Percentiles rank a stretch among this genome's conserved stretches.
Conservation (phyloP, 148 eudicot species). For the Rhododendron henanense region DNA sequence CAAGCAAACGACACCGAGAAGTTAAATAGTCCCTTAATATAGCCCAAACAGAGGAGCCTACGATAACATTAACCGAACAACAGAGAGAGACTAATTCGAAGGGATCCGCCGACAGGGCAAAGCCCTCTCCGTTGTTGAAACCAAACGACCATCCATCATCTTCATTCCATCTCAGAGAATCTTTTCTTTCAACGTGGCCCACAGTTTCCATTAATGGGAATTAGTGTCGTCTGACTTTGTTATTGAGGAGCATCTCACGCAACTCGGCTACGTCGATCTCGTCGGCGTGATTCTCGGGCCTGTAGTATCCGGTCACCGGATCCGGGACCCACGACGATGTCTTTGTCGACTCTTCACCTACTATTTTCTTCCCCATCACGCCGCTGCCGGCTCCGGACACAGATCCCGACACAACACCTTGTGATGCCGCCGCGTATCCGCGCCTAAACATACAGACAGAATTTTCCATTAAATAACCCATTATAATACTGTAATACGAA, state of each 20-base stretch:
- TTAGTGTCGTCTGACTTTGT: constrained; percentile 26
- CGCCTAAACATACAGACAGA: constrained; percentile 26
- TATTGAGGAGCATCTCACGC: constrained; percentile 48
- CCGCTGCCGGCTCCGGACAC: background rate
- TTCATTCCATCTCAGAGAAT: background rate
- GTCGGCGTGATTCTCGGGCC: constrained; percentile 57
- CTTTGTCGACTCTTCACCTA: constrained; percentile 17
- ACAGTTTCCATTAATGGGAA: background rate
- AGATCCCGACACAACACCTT: constrained; percentile 12
- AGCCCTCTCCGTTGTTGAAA: background rate
- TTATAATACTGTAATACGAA: background rate
- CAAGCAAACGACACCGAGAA: background rate
- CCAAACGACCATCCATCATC: background rate
- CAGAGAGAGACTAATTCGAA: background rate
- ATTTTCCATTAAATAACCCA: background rate
- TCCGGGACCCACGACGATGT: constrained; percentile 81
- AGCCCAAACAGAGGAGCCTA: background rate
- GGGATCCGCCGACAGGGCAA: background rate
- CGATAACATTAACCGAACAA: background rate
- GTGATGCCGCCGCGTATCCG: constrained; percentile 41
- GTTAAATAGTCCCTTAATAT: background rate
- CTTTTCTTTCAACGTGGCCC: background rate
- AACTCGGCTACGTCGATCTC: constrained; percentile 73
- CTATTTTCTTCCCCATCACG: constrained; percentile 16
- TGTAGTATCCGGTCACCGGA: constrained; percentile 80